phyloP scores from a whole-genome alignment of 306 rosid species.

The Rubus idaeus region DNA sequence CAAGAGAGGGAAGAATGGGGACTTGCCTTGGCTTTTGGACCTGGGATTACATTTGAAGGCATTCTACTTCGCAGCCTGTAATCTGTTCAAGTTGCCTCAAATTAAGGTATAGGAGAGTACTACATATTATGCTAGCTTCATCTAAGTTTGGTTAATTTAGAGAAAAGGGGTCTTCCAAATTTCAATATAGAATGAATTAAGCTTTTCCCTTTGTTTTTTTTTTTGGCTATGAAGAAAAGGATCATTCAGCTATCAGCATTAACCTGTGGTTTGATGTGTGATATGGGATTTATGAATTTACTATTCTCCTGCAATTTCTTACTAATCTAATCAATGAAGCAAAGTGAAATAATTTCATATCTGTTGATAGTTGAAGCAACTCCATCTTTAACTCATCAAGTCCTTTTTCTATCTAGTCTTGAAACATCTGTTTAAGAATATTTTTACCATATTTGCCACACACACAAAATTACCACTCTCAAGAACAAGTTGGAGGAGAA shows the following conservation, averaged over 20 bases:
- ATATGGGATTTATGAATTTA: background rate
- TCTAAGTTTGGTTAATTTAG: background rate
- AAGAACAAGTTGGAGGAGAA: too few species aligned
- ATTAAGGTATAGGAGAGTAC: background rate
- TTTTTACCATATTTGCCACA: too few species aligned
- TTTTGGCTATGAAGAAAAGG: background rate
- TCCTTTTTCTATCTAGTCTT: background rate
- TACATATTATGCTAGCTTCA: background rate
- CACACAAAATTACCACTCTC: too few species aligned
- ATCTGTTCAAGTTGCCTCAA: background rate
- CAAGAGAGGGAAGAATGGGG: slow-evolving; percentile 85
- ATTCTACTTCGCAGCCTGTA: slow-evolving; percentile 79
- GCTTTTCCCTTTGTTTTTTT: background rate
- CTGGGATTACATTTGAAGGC: slow-evolving; percentile 96
- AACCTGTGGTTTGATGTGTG: background rate
- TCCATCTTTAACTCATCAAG: background rate
- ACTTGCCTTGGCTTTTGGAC: slow-evolving; percentile 89
- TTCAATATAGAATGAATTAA: background rate
- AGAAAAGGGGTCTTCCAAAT: background rate
- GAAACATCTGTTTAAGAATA: background rate
- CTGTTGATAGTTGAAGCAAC: background rate
- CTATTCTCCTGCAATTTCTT: background rate
- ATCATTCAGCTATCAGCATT: background rate
- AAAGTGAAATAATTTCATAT: background rate
- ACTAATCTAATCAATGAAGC: background rate